A percentile compares a stretch with the other conserved stretches of the same genome.
phyloP scores from a whole-genome alignment of 2,329 filamentous ascomycete genomes.

The Chalara sp. region DNA sequence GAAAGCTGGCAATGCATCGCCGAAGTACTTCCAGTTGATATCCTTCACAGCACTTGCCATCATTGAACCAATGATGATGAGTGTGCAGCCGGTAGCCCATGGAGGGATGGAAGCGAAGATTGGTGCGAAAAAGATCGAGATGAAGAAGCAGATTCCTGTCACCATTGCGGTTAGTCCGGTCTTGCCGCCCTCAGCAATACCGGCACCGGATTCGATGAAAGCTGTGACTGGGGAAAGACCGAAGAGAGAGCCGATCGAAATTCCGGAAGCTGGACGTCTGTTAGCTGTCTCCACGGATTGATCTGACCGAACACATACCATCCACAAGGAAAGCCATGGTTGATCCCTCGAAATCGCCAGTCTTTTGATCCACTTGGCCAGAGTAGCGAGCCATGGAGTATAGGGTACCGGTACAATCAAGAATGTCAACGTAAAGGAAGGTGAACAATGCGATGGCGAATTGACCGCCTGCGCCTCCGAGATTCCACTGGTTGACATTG shows the following conservation, averaged over 20 bases:
- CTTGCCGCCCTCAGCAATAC: slow-evolving; percentile 79
- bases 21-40: slow-evolving; percentile 85
- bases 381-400: slow-evolving; percentile 91
- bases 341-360: slow-evolving; percentile 82
- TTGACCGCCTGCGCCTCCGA: slow-evolving; percentile 56
- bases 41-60: slow-evolving; percentile 74
- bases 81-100: slow-evolving; percentile 84
- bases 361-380: slow-evolving; percentile 71
- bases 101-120: slow-evolving; percentile 86
- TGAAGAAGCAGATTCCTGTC: slow-evolving; percentile 77
- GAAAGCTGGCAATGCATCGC: slow-evolving; percentile 79
- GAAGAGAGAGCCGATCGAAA: slow-evolving; percentile 73
- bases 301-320: slow-evolving; percentile 35
- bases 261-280: slow-evolving; percentile 50
- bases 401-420: slow-evolving; percentile 79
- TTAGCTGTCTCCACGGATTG: background rate
- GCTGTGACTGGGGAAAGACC: slow-evolving; percentile 78
- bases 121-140: slow-evolving; percentile 82
- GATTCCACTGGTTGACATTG: slow-evolving; percentile 67
- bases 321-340: slow-evolving; percentile 80
- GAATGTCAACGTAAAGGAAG: slow-evolving; percentile 85
- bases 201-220: slow-evolving; percentile 83
- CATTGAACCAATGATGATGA: slow-evolving; percentile 81
- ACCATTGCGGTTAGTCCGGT: slow-evolving; percentile 78
- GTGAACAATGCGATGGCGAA: slow-evolving; percentile 82